Conservation (phyloP, 2,329 filamentous ascomycete species). For the Monosporascus sp. region DNA sequence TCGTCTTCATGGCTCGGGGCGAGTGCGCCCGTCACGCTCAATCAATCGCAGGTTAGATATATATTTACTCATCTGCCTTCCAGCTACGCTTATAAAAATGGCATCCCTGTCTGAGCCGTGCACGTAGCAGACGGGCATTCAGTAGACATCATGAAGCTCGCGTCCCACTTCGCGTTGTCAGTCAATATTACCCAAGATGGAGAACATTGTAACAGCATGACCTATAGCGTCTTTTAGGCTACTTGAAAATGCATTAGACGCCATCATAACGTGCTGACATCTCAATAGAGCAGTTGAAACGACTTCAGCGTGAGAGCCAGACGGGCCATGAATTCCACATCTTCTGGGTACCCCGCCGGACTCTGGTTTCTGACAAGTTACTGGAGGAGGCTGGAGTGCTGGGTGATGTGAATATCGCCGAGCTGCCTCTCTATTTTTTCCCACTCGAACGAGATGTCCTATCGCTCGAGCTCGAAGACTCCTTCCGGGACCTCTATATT, state of each 20-base stretch:
- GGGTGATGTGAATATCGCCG: conserved; percentile 83
- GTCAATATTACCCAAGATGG: conserved; percentile 49
- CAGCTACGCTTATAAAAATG: neutral
- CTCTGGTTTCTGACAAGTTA: conserved; percentile 83
- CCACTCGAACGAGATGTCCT: conserved; percentile 87
- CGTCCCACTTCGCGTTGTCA: conserved; percentile 45
- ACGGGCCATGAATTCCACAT: conserved; percentile 94
- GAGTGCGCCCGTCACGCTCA: conserved; percentile 82
- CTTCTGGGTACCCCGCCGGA: conserved; percentile 91
- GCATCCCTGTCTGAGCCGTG: neutral
- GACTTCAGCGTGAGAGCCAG: conserved; percentile 79
- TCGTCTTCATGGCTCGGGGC: conserved; percentile 87
- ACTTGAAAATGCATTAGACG: conserved; percentile 31
- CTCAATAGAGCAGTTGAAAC: conserved; percentile 77
- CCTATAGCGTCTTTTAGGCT: conserved; percentile 34
- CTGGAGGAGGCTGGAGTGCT: conserved; percentile 90
- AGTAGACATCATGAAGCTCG: conserved; percentile 11
- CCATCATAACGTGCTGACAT: conserved; percentile 57
- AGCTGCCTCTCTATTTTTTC: conserved; percentile 85
- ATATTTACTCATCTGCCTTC: conserved; percentile 1
- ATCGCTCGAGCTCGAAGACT: conserved; percentile 82
- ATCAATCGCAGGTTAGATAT: conserved; percentile 74
- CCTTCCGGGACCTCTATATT: conserved; percentile 83
- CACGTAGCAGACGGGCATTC: conserved; percentile 2
- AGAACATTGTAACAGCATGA: conserved; percentile 29